Percentiles rank a stretch among this genome's conserved stretches.
Conservation (phyloP, 352 stramenopile genomes). For the Phytophthora idaei region DNA sequence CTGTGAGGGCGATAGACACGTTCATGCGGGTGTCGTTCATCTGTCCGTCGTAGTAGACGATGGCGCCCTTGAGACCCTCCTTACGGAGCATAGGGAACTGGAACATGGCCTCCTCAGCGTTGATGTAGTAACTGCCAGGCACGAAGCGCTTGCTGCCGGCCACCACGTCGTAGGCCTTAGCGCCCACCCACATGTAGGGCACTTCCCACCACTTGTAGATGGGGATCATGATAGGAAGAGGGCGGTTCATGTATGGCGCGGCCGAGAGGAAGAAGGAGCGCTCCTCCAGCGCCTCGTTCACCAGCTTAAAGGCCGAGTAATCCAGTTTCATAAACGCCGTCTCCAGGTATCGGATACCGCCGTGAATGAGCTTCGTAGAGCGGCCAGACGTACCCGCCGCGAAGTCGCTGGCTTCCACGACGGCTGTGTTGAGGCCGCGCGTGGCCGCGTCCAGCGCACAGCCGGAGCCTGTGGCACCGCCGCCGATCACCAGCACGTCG, state of each 20-base stretch:
- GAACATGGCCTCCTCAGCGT: slow-evolving; percentile 91
- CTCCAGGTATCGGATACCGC: slow-evolving; percentile 95
- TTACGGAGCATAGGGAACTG: slow-evolving; percentile 95
- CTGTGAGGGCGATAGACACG: slow-evolving; percentile 94
- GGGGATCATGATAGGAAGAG: slow-evolving; percentile 96
- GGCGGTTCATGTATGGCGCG: slow-evolving; percentile 94
- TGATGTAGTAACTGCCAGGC: slow-evolving; percentile 91
- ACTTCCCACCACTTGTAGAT: slow-evolving; percentile 96
- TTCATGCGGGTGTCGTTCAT: slow-evolving; percentile 97
- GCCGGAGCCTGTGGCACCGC: slow-evolving; percentile 92
- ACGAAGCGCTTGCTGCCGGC: slow-evolving; percentile 90
- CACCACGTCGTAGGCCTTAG: slow-evolving; percentile 94
- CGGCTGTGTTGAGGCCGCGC: slow-evolving; percentile 91
- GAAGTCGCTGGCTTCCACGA: slow-evolving; percentile 94
- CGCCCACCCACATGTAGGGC: slow-evolving; percentile 94
- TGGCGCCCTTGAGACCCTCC: slow-evolving; percentile 91
- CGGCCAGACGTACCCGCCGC: slow-evolving; percentile 91
- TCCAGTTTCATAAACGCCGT: slow-evolving; percentile 95
- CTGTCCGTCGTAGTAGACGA: slow-evolving; percentile 92
- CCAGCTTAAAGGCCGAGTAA: slow-evolving; percentile 89
- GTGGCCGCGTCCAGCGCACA: slow-evolving; percentile 91
- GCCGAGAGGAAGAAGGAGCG: slow-evolving; percentile 92
- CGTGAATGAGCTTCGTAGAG: slow-evolving; percentile 96
- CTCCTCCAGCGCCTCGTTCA: slow-evolving; percentile 94
- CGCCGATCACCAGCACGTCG: slow-evolving; percentile 94